Evolutionary conservation across 257 asterid genomes (phyloP).

Genomic region (Salvia miltiorrhiza): DNA sequence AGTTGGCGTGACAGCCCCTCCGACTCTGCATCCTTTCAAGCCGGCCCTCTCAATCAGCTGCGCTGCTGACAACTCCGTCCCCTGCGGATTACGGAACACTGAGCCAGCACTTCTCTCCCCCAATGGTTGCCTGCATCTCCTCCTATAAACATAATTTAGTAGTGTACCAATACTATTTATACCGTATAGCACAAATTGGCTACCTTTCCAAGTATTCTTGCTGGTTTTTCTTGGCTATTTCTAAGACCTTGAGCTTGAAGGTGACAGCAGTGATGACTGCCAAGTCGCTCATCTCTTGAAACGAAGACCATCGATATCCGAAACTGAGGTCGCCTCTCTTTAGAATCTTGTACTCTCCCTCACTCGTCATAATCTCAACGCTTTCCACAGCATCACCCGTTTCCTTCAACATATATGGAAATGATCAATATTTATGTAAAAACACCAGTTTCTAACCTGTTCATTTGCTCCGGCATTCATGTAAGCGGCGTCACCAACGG

Average conservation of each 20-base stretch:
- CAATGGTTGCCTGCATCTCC: conserved; percentile 42
- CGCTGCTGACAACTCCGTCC: conserved; percentile 31
- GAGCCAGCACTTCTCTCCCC: conserved; percentile 41
- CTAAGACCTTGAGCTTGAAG: conserved; percentile 27
- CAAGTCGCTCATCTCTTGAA: conserved; percentile 38
- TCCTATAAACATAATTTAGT: conserved; percentile 24
- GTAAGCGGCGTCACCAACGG: conserved; percentile 46
- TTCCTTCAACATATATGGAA: conserved; percentile 41
- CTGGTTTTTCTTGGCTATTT: conserved; percentile 27
- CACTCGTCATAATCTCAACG: conserved; percentile 35
- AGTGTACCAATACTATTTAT: background rate
- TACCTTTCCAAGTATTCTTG: conserved; percentile 43
- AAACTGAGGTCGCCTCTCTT: conserved; percentile 25
- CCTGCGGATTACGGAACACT: conserved; percentile 37
- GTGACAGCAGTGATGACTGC: conserved; percentile 46
- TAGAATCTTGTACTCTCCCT: conserved; percentile 26
- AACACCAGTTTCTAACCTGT: conserved; percentile 39
- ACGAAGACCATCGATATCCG: conserved; percentile 35
- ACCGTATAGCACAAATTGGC: background rate
- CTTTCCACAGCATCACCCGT: conserved; percentile 31
- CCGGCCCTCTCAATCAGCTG: conserved; percentile 37
- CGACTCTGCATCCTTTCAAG: conserved; percentile 36
- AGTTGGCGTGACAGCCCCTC: conserved; percentile 52
- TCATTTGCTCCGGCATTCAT: conserved; percentile 53
- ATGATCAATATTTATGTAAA: too few relatives aligned